A percentile compares a stretch with the other conserved stretches of the same genome.
phyloP scores from a whole-genome alignment of 257 asterid genomes.

The Buddleja alternifolia region DNA sequence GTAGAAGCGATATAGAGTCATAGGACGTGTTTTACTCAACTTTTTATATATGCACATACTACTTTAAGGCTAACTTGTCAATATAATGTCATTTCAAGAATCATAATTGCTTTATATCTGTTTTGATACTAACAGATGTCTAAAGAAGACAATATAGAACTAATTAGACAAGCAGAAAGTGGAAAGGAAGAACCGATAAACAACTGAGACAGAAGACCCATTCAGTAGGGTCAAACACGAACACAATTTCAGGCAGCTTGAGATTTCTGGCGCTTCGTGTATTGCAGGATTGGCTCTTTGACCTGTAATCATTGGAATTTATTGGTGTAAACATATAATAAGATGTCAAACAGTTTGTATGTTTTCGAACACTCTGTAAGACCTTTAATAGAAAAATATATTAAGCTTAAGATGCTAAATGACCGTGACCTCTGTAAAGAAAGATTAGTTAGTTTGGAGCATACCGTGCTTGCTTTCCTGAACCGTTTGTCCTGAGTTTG shows the following conservation, averaged over 20 bases:
- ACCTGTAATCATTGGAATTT: constrained; percentile 46
- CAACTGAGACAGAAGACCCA: background rate
- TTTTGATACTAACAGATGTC: background rate
- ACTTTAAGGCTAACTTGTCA: no score
- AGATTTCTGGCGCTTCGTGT: constrained; percentile 72
- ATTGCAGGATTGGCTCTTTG: constrained; percentile 81
- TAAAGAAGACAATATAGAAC: background rate
- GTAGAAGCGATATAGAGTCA: no score
- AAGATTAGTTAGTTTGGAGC: constrained; percentile 18
- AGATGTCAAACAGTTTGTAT: background rate
- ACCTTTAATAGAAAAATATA: no score
- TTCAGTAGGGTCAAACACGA: constrained; percentile 3
- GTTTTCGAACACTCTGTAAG: background rate
- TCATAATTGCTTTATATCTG: constrained; percentile 9
- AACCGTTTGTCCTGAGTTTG: constrained; percentile 65
- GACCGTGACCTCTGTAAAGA: background rate
- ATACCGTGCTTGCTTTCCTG: constrained; percentile 91
- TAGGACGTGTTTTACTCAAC: no score
- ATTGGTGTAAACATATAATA: background rate
- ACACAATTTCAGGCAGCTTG: constrained; percentile 46
- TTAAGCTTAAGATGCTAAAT: background rate
- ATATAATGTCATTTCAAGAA: background rate
- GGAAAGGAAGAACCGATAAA: background rate
- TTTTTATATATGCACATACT: no score
- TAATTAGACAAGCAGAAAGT: constrained; percentile 7